A percentile compares a stretch with the other conserved stretches of the same genome.
Conservation (phyloP, 169 alveolate species). For the Plasmodium cynomolgi region DNA sequence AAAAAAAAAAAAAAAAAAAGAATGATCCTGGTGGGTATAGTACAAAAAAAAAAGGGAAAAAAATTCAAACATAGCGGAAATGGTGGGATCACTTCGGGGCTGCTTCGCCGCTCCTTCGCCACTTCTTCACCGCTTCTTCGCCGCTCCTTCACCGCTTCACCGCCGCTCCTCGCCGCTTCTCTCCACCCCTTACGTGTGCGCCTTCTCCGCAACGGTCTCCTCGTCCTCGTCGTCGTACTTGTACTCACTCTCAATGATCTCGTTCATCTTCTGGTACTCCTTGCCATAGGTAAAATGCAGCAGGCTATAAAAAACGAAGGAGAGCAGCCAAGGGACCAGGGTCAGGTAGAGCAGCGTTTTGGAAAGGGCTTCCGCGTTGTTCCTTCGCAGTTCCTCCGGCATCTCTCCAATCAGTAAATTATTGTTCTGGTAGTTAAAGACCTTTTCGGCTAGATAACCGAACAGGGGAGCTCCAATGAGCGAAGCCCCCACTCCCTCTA, state of each 20-base stretch:
- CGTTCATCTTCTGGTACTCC: conserved; percentile 69
- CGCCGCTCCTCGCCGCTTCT: not conserved
- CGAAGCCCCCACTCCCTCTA: conserved; percentile 92
- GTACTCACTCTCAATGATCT: conserved; percentile 57
- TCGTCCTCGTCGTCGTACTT: conserved; percentile 74
- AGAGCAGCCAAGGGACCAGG: conserved; percentile 87
- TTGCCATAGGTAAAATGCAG: conserved; percentile 87
- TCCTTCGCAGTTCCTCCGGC: conserved; percentile 82
- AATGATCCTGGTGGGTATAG: not conserved
- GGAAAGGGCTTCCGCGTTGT: conserved; percentile 90
- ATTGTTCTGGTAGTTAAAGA: conserved; percentile 88
- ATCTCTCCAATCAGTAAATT: conserved; percentile 83
- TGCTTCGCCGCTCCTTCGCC: not conserved
- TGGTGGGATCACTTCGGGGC: not conserved
- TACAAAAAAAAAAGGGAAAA: not conserved
- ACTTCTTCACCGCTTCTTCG: not conserved
- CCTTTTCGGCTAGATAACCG: conserved; percentile 90
- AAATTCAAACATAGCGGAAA: not conserved
- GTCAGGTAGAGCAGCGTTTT: conserved; percentile 86
- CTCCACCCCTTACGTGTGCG: not conserved
- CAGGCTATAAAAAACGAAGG: conserved; percentile 84
- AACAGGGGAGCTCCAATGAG: conserved; percentile 90
- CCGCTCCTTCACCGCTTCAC: not conserved
- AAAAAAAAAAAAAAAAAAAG: not conserved
- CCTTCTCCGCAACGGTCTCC: conserved; percentile 41